These are phyloP conservation scores for Sporisorium graminicola DNA, from an alignment of 1,284 basidiomycete genomes.

Conservation along the genomic window DNA sequence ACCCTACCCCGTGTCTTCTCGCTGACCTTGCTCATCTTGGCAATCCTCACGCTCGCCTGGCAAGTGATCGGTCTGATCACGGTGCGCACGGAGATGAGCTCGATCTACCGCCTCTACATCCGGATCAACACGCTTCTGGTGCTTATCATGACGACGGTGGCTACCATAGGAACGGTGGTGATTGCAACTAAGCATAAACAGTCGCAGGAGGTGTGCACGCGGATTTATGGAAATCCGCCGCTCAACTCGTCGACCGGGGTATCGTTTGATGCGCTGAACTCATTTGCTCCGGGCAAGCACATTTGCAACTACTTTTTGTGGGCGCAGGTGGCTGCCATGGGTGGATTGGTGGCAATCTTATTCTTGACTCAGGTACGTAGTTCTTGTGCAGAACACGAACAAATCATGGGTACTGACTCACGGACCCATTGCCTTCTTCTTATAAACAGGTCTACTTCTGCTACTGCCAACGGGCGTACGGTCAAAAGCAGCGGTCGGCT, in stretches of 20 bases:
- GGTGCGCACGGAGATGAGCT: conserved; percentile 34
- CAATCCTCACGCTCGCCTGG: conserved; percentile 28
- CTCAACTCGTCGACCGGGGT: conserved; percentile 30
- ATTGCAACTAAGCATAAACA: conserved; percentile 39
- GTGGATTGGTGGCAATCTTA: conserved; percentile 30
- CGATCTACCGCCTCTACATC: conserved; percentile 50
- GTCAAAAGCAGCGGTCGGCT: conserved; percentile 48
- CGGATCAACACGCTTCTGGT: conserved; percentile 49
- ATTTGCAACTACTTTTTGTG: conserved; percentile 54
- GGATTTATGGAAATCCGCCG: conserved; percentile 49
- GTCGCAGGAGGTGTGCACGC: conserved; percentile 34
- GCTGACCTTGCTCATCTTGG: conserved; percentile 30
- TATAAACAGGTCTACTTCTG: conserved; percentile 44
- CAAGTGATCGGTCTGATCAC: conserved; percentile 48
- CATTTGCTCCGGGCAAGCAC: conserved; percentile 31
- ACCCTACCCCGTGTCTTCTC: conserved; percentile 31
- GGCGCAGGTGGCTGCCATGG: conserved; percentile 51
- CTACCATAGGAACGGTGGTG: conserved; percentile 32
- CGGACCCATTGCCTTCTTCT: too few relatives aligned
- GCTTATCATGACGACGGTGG: conserved; percentile 22
- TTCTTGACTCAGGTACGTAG: conserved; percentile 45
- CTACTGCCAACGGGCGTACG: conserved; percentile 48
- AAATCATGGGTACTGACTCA: too few relatives aligned
- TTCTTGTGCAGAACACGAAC: too few relatives aligned
- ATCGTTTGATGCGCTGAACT: conserved; percentile 18